Base-by-base conservation (phyloP, 164 flowering plant genomes). In the Cinnamomum chago region DNA sequence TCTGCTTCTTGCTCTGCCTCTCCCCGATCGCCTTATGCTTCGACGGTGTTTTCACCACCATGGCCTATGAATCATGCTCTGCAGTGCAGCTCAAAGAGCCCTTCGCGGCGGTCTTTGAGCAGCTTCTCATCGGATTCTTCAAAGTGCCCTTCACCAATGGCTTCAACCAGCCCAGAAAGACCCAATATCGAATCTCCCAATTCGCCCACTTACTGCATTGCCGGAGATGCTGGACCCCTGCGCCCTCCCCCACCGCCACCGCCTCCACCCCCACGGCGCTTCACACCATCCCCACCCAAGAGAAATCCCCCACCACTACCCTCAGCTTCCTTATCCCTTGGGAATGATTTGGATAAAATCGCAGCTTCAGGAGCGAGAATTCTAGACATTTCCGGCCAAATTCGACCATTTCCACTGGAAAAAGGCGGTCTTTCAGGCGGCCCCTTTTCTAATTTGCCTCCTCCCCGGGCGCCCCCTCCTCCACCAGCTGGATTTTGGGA, bases 381-480 rank as follows among this genome's bases (percentile, higher is more conserved):
- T 33, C 60, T 50, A 6, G 28, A 64, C 67, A 64, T 64, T 64
- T 64, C 67, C 22, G 62, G 5, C 15, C 55, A 64, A 18, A 65
- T 35, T 20, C 64, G 50, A 6, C 68, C 3, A 18, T 5, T 28
- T 51, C 75, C 76, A 3, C 70, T 25, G 23, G 74, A 68, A 71
- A 69, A 28, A 4, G 62, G 55, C 3, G 12, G 28, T 5, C 18
- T 40, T 50, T 27, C 40, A 0, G 6, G 35, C 15, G 17, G 55
- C 50, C 33, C 64, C 1, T 51, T 55, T 50, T 40, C 71, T 15
- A 47, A 35, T 86, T 12, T 24, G 4, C 82, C 84, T 0, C 83
- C 84, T 6, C 88, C 86, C 0, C 85, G 84, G 0, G 82, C 84
- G 0, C 86, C 85, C 0, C 90, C 86, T 1, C 79, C 82, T 1